Evolutionary conservation across 495 filamentous ascomycete genomes (phyloP).

Genomic region (Aspergillus kassunensis): DNA sequence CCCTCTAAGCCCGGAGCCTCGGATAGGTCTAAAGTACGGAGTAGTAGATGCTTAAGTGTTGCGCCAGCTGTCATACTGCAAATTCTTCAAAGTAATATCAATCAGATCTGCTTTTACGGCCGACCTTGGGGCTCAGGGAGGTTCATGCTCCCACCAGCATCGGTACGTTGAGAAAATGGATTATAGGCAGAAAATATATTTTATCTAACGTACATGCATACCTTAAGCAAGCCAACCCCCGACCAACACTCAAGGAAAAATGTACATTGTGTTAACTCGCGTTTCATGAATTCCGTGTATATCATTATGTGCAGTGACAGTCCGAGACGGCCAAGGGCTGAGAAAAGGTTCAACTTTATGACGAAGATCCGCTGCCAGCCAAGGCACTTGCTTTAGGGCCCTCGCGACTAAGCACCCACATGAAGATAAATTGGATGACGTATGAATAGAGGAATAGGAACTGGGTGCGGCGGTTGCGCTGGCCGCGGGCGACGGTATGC

Average conservation of each 20-base stretch:
- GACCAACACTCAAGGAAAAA: constrained; percentile 1
- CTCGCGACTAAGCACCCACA: constrained; percentile 79
- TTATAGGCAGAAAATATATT: constrained; percentile 13
- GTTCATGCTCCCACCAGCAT: too few species aligned
- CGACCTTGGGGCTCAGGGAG: too few species aligned
- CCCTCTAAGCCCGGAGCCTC: too few species aligned
- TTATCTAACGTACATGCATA: constrained; percentile 15
- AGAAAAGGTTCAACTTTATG: constrained; percentile 14
- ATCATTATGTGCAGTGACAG: constrained; percentile 27
- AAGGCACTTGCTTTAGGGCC: constrained; percentile 26
- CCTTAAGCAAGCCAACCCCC: constrained; percentile 3
- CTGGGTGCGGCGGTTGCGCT: constrained; percentile 85
- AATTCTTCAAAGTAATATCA: too few species aligned
- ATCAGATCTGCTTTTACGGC: too few species aligned
- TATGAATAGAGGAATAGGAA: constrained; percentile 96
- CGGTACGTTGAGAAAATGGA: too few species aligned
- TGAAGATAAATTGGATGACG: constrained; percentile 86
- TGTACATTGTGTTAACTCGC: constrained; percentile 8
- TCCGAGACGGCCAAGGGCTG: too few species aligned
- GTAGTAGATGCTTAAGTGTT: too few species aligned
- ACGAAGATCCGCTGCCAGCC: constrained; percentile 25
- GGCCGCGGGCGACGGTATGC: constrained; percentile 76
- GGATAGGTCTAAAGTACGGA: too few species aligned
- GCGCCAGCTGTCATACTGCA: too few species aligned
- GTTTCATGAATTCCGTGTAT: constrained; percentile 26